Evolutionary conservation across 495 filamentous ascomycete genomes (phyloP), one percentile per base, ranked within the genome.

Genomic region (Aspergillus conjunctus): DNA sequence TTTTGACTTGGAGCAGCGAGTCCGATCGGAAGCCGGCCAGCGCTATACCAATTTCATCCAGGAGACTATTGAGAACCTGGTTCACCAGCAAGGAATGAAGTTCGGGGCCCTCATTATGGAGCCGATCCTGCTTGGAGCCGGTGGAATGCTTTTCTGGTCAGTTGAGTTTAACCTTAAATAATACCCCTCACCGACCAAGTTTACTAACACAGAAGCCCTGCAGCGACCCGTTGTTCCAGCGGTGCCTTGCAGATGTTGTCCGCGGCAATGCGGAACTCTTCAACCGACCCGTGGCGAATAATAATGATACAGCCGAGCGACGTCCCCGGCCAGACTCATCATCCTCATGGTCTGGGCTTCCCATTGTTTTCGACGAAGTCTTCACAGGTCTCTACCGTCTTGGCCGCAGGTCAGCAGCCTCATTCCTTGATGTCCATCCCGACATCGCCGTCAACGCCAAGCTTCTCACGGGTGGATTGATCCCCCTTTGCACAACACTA

Each of bases 301-400:
- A 52, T 21, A 61, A 26, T 26, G 5, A 26, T 5, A 2, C 26
- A 26, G 26, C 60, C 64, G 37, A 58, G 31, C 21, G 4, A 7
- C 14, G 2, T 26, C 10, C 51, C 14, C 58, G 39, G 32, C n/a
- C 18, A 56, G 64, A 51, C 54, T 60, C 20, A 60, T 65, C 66
- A 17, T 60, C 20, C 58, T 65, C 66, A 17, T 93, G 90, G 90
- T 80, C 79, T 2, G 90, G 90, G 2, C 77, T 93, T 18, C 90
- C 90, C 0, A 73, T 93, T 31, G 79, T 93, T 67, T 87, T 87
- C 64, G 90, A 93, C 68, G 90, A 93, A 70, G 88, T 93, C 33
- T 92, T 93, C 75, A 91, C 88, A 0, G 90, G 90, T 14, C 76
- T 93, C 15, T 91, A 90, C 73, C 88, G 90, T 37, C 85, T 93